These are phyloP conservation scores for Termitomyces sp. DNA, from an alignment of 768 basidiomycete genomes.

Conservation along the genomic window DNA sequence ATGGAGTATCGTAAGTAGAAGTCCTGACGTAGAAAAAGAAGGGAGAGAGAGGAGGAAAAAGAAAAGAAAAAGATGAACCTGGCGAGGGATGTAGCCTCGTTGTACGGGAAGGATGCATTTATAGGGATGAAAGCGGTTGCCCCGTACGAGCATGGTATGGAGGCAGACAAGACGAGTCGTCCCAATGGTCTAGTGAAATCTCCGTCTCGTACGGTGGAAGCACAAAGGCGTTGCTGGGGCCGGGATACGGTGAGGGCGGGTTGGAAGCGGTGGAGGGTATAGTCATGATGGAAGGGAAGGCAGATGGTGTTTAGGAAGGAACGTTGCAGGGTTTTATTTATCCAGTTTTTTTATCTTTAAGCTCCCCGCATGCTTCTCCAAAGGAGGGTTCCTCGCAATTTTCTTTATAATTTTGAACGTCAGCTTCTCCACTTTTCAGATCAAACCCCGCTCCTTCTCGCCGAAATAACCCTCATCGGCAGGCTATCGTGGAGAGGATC, in stretches of 20 bases:
- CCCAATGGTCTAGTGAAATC: conserved; percentile 1
- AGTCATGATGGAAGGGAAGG: neutral
- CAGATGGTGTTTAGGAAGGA: neutral
- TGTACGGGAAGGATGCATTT: conserved; percentile 3
- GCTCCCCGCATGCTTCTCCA: conserved; percentile 2
- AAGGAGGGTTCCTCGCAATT: neutral
- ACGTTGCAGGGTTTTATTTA: neutral
- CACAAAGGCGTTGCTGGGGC: neutral
- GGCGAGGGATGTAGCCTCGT: neutral
- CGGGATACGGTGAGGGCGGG: conserved; percentile 2
- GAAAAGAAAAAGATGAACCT: neutral
- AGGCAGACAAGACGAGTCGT: conserved; percentile 14
- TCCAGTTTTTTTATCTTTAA: neutral
- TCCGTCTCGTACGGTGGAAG: conserved; percentile 8
- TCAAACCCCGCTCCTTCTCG: neutral
- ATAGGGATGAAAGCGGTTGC: conserved; percentile 13
- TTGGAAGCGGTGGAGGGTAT: neutral
- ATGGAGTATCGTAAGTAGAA: too few species aligned
- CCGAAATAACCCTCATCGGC: neutral
- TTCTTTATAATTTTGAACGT: neutral
- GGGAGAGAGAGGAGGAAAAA: neutral
- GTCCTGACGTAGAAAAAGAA: too few species aligned
- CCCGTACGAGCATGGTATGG: conserved; percentile 11
- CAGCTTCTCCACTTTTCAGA: neutral
- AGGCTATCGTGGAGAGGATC: too few species aligned